Percentiles rank a stretch among this genome's conserved stretches.
phyloP scores from a whole-genome alignment of 2,329 filamentous ascomycete genomes.

The Fusarium longipes region DNA sequence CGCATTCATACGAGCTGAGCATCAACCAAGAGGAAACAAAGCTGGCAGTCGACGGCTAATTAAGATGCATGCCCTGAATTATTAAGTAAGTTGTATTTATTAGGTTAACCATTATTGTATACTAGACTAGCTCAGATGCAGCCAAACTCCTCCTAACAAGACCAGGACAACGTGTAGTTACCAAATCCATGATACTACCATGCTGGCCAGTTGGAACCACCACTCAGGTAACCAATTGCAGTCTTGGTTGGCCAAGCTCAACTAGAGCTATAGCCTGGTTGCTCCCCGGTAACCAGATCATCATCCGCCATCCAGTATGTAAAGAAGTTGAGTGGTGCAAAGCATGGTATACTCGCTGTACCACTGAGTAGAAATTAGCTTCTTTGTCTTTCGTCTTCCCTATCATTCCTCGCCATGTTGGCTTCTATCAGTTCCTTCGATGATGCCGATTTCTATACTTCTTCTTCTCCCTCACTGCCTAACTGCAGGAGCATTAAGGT shows the following conservation, averaged over 20 bases:
- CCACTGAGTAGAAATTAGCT: slow-evolving; percentile 24
- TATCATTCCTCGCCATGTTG: slow-evolving; percentile 17
- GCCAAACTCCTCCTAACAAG: not conserved
- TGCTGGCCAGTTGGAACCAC: not conserved
- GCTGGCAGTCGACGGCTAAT: not conserved
- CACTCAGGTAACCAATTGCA: not conserved
- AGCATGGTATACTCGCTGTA: slow-evolving; percentile 14
- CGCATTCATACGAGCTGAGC: not conserved
- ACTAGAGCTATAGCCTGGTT: slow-evolving; percentile 19
- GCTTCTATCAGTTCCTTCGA: slow-evolving; percentile 27
- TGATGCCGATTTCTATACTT: slow-evolving; percentile 25
- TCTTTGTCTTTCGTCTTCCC: slow-evolving; percentile 21
- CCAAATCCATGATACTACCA: not conserved
- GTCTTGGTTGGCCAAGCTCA: slow-evolving; percentile 1
- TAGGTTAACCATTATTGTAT: slow-evolving; percentile 19
- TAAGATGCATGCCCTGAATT: not conserved
- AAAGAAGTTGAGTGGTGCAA: slow-evolving; percentile 27
- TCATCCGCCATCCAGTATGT: slow-evolving; percentile 9
- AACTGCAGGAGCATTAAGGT: slow-evolving; percentile 45
- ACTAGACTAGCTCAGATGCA: not conserved
- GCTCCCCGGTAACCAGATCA: slow-evolving; percentile 29
- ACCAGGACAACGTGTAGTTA: not conserved
- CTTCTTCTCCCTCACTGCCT: slow-evolving; percentile 40
- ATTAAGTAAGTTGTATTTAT: slow-evolving; percentile 14
- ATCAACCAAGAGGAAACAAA: not conserved